A percentile compares a stretch with the other conserved stretches of the same genome.
Evolutionary conservation across 805 yeast species (phyloP).

Genomic region (Pichia thaimueangensis): DNA sequence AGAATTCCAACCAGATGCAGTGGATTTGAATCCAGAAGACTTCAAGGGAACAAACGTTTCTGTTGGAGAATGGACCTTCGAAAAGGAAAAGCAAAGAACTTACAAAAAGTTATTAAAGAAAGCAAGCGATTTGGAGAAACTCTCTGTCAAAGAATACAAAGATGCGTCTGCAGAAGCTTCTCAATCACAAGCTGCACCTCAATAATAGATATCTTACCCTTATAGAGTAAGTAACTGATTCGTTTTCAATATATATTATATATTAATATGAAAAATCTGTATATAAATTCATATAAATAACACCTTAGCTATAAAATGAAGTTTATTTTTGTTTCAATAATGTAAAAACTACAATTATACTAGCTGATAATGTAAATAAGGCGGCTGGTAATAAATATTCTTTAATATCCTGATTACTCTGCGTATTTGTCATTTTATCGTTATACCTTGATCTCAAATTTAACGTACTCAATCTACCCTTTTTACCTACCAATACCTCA

Average conservation of each 20-base stretch:
- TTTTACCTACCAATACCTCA: conserved; percentile 22
- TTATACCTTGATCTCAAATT: conserved; percentile 40
- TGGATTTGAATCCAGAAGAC: conserved; percentile 49
- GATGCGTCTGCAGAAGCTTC: neutral
- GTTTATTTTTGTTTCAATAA: neutral
- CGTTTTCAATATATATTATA: too few relatives aligned
- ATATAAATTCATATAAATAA: too few relatives aligned
- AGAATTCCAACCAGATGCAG: conserved; percentile 63
- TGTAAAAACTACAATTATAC: conserved; percentile 50
- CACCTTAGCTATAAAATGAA: too few relatives aligned
- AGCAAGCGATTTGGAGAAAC: conserved; percentile 25
- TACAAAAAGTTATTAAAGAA: conserved; percentile 39
- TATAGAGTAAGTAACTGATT: too few relatives aligned
- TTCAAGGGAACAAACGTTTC: conserved; percentile 54
- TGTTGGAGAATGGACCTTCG: conserved; percentile 45
- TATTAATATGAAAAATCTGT: too few relatives aligned
- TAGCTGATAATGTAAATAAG: conserved; percentile 51
- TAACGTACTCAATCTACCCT: conserved; percentile 21
- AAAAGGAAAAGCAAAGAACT: conserved; percentile 38
- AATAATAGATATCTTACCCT: too few relatives aligned
- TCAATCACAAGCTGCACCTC: neutral
- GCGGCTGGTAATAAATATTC: conserved; percentile 53
- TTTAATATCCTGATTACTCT: neutral
- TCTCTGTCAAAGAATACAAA: conserved; percentile 14
- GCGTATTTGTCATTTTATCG: conserved; percentile 4